A percentile compares a stretch with the other conserved stretches of the same genome.
Conservation (phyloP, 371 early-diverging fungal species). For the Apophysomyces variabilis region DNA sequence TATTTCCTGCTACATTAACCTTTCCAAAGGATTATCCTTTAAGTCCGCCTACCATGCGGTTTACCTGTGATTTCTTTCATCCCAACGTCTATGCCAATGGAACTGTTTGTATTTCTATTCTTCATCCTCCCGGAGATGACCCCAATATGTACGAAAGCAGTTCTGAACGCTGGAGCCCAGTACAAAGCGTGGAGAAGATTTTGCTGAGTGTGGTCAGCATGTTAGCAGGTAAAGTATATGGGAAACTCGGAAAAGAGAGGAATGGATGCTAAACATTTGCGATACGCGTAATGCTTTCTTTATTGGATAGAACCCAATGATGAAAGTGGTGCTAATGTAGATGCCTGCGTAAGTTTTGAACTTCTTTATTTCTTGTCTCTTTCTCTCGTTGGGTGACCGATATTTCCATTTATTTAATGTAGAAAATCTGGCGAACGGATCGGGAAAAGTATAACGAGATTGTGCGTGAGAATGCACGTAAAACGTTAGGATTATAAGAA, state of each 20-base stretch:
- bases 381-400: neutral
- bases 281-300: neutral
- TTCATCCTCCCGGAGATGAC: slow-evolving; percentile 99
- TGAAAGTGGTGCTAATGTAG: slow-evolving; percentile 98
- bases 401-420: slow-evolving; percentile 13
- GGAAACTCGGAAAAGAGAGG: neutral
- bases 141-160: slow-evolving; percentile 94
- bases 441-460: slow-evolving; percentile 80
- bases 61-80: slow-evolving; percentile 93
- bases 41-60: slow-evolving; percentile 90
- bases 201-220: slow-evolving; percentile 93
- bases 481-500: slow-evolving; percentile 65
- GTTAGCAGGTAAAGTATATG: slow-evolving; percentile 70
- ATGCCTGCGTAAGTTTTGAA: slow-evolving; percentile 83
- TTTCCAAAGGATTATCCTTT: slow-evolving; percentile 97
- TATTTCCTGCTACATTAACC: slow-evolving; percentile 82
- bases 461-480: slow-evolving; percentile 76
- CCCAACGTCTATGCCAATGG: slow-evolving; percentile 98
- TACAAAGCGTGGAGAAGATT: slow-evolving; percentile 98
- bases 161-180: slow-evolving; percentile 95
- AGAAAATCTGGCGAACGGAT: slow-evolving; percentile 91
- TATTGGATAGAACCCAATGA: slow-evolving; percentile 90
- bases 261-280: neutral
- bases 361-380: neutral
- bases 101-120: slow-evolving; percentile 98